These are phyloP conservation scores for Rhodotorula kratochvilovae DNA, from an alignment of 768 basidiomycete genomes.

Conservation along the genomic window DNA sequence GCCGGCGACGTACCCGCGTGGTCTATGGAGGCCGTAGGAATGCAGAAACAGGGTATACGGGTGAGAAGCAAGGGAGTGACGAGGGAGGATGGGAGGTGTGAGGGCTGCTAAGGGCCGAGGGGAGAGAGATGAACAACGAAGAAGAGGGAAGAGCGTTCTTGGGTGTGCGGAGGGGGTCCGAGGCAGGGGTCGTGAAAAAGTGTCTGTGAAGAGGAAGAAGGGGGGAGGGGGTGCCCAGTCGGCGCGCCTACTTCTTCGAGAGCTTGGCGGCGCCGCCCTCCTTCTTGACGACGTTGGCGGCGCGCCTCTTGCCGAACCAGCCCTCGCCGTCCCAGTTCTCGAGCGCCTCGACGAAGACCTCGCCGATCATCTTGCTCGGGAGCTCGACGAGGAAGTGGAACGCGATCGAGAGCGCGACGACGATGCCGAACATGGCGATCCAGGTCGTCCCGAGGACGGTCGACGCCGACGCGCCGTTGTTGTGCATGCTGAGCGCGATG, in stretches of 20 bases:
- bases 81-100: background rate
- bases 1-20: background rate
- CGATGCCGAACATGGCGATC: slow-evolving; percentile 42
- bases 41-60: background rate
- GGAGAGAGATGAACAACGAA: no score
- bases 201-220: background rate
- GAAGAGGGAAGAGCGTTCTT: background rate
- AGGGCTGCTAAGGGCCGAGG: no score
- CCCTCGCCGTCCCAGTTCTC: slow-evolving; percentile 40
- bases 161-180: background rate
- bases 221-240: background rate
- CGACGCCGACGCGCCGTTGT: slow-evolving; percentile 36
- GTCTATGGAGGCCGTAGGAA: background rate
- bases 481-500: slow-evolving; percentile 40
- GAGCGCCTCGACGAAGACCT: slow-evolving; percentile 41
- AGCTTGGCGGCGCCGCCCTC: background rate
- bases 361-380: slow-evolving; percentile 44
- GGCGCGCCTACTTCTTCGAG: background rate
- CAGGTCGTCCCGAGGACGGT: slow-evolving; percentile 42
- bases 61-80: background rate
- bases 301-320: background rate
- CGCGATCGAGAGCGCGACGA: slow-evolving; percentile 39
- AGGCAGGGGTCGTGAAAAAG: background rate
- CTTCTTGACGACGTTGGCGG: slow-evolving; percentile 12
- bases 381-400: slow-evolving; percentile 46